phyloP scores from a whole-genome alignment of 1,139 yeast species.

The Taphrina pruni region DNA sequence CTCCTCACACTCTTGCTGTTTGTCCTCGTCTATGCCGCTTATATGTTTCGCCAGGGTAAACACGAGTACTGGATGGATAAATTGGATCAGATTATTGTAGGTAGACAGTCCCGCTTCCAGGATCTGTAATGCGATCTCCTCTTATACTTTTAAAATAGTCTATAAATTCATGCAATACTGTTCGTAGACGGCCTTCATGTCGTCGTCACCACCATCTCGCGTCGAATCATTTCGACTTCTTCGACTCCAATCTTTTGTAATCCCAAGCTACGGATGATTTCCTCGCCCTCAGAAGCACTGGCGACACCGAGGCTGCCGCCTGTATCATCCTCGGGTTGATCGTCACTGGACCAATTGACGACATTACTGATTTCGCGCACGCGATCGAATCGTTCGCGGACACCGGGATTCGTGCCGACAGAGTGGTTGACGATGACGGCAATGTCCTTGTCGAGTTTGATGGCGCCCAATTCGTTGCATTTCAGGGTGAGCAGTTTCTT shows the following conservation, averaged over 20 bases:
- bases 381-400: slow-evolving; percentile 38
- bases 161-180: not conserved
- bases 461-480: slow-evolving; percentile 82
- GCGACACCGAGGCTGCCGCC: not conserved
- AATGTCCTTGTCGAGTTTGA: slow-evolving; percentile 81
- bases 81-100: slow-evolving; percentile 7
- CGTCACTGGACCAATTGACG: slow-evolving; percentile 35
- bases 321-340: slow-evolving; percentile 17
- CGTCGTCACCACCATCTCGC: slow-evolving; percentile 29
- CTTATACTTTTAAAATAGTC: not conserved
- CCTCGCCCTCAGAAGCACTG: slow-evolving; percentile 26
- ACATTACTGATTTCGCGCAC: slow-evolving; percentile 31
- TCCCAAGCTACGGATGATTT: slow-evolving; percentile 19
- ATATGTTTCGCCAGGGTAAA: not conserved
- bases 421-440: slow-evolving; percentile 62
- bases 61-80: slow-evolving; percentile 21
- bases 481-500: slow-evolving; percentile 68
- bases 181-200: not conserved
- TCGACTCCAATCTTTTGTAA: slow-evolving; percentile 26
- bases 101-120: not conserved
- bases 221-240: slow-evolving; percentile 37
- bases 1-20: not conserved
- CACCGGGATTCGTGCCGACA: not conserved
- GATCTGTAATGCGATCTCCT: not conserved
- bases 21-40: not conserved